A percentile compares a stretch with the other conserved stretches of the same genome.
Conservation (phyloP, 805 yeast species). For the Saccharomycopsis vini region DNA sequence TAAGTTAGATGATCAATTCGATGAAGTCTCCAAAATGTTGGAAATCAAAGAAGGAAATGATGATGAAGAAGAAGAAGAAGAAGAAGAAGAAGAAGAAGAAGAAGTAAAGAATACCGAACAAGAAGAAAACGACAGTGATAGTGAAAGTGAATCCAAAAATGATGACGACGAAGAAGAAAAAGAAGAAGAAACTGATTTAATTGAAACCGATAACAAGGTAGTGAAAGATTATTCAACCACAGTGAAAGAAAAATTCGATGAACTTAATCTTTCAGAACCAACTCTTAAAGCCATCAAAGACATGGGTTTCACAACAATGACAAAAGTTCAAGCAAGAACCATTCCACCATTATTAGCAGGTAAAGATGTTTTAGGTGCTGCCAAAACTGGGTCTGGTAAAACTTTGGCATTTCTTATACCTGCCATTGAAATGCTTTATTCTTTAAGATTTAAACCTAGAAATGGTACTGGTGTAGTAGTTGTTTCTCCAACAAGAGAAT, state of each 20-base stretch:
- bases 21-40: constrained; percentile 46
- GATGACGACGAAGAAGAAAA: background rate
- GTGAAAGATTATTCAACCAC: background rate
- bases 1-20: constrained; percentile 47
- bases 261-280: constrained; percentile 66
- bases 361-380: constrained; percentile 97
- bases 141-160: background rate
- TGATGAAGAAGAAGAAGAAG: constrained; percentile 19
- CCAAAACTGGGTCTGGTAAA: constrained; percentile 98
- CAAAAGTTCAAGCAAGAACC: constrained; percentile 89
- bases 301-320: constrained; percentile 91
- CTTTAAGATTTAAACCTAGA: constrained; percentile 91
- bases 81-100: constrained; percentile 22
- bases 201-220: background rate
- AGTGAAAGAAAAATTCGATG: constrained; percentile 31
- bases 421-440: constrained; percentile 84
- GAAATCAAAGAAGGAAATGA: constrained; percentile 22
- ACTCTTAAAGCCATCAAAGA: constrained; percentile 72
- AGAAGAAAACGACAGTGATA: no score
- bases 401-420: constrained; percentile 93
- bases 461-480: constrained; percentile 97
- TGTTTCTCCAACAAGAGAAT: constrained; percentile 94
- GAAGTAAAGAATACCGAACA: background rate
- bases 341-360: constrained; percentile 96
- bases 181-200: background rate